Evolutionary conservation across 1,284 basidiomycete genomes (phyloP), one percentile per base, ranked within the genome.

Genomic region (Trichosporon sp.): DNA sequence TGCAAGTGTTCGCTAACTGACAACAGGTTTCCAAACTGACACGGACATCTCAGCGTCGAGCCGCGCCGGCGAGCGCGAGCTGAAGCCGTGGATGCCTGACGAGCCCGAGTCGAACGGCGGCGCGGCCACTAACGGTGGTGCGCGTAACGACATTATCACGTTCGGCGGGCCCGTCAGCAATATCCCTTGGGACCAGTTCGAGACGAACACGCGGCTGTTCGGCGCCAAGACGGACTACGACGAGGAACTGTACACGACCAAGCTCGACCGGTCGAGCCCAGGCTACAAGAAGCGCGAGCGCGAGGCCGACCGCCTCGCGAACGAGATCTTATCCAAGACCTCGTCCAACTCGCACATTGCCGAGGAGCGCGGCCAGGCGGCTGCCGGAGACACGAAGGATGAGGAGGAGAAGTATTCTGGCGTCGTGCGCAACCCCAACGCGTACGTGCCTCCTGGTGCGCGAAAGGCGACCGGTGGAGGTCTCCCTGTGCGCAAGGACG

Each of bases 371-470:
- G 90, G 90, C 65, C 84, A 91, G 77, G 86, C 87, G 11, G 68
- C 74, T 46, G 78, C 85, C 4, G 91, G 91, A 76, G 91, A 92
- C 77, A 90, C 88, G 74, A 80, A 80, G 74, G 93, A 96, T 81
- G 96, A 99, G 85, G 97, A 98, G 85, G 95, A 98, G 86, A 96
- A 94, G 93, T 98, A 96, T 82, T 92, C 93, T 73, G 94, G 94
- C 43, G 96, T 99, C 51, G 90, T 93, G 65, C 91, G 96, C 71
- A 88, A 90, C 64, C 88, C 91, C 21, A 92, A 92, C 78, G 96
- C 96, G 35, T 98, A 99, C 80, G 89, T 98, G 51, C 96, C 96
- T 59, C 94, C 95, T 11, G 92, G 90, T 70, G 92, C 93, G 37
- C 89, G 88, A 26, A 81, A 91, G 74, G 80, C 81, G 2, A 78